phyloP scores from a whole-genome alignment of 768 basidiomycete genomes.

The Leucocoprinus sp. region DNA sequence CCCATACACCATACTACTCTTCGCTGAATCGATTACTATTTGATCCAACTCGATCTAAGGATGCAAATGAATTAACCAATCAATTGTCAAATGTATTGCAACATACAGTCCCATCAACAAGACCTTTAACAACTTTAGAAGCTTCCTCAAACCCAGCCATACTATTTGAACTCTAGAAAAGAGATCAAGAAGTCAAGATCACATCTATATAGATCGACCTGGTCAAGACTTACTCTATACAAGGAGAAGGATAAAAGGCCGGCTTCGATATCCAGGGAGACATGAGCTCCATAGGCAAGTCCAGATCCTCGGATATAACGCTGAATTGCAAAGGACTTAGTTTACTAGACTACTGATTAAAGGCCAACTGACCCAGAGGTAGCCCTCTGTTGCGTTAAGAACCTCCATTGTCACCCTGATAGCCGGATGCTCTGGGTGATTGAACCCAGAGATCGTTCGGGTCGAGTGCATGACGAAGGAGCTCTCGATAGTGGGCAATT shows the following conservation, averaged over 20 bases:
- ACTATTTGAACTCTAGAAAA: slow-evolving; percentile 64
- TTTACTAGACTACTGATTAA: slow-evolving; percentile 1
- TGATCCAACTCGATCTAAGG: slow-evolving; percentile 70
- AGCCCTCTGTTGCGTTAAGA: slow-evolving; percentile 90
- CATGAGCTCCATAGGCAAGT: slow-evolving; percentile 86
- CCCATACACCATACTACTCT: slow-evolving; percentile 83
- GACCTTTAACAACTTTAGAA: slow-evolving; percentile 62
- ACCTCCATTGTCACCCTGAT: slow-evolving; percentile 78
- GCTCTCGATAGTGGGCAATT: slow-evolving; percentile 91
- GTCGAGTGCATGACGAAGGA: slow-evolving; percentile 75
- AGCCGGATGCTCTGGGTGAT: slow-evolving; percentile 80
- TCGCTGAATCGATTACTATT: slow-evolving; percentile 80
- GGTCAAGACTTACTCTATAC: slow-evolving; percentile 54
- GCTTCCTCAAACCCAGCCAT: slow-evolving; percentile 78
- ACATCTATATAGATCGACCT: no score
- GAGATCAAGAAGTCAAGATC: background rate
- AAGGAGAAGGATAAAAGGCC: slow-evolving; percentile 70
- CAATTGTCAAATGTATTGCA: background rate
- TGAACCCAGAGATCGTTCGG: slow-evolving; percentile 71
- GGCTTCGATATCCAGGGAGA: slow-evolving; percentile 66
- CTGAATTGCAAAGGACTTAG: slow-evolving; percentile 26
- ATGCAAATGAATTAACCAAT: background rate
- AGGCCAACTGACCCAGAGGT: slow-evolving; percentile 66
- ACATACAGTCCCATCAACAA: slow-evolving; percentile 77
- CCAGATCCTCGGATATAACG: slow-evolving; percentile 90